Evolutionary conservation across 371 early-diverging fungal genomes (phyloP).

Genomic region (Mortierella polycephala): DNA sequence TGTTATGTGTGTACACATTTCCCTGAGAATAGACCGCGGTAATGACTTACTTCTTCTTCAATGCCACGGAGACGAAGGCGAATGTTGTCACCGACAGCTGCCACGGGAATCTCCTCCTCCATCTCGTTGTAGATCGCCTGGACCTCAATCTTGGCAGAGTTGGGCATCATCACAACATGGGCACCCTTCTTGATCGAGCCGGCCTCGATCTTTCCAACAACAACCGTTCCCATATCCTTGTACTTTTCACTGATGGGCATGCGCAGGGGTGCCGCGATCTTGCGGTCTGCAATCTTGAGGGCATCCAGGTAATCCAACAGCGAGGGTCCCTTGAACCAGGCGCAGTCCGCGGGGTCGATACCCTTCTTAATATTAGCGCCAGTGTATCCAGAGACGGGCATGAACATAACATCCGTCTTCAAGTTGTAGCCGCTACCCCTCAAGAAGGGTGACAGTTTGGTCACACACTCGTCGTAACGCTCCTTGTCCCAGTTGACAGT

Average conservation of each 20-base stretch:
- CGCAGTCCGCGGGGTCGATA: slow-evolving; percentile 66
- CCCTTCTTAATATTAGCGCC: slow-evolving; percentile 96
- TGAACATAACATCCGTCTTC: slow-evolving; percentile 86
- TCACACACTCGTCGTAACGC: slow-evolving; percentile 90
- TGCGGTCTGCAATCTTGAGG: slow-evolving; percentile 84
- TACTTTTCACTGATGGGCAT: slow-evolving; percentile 95
- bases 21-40: neutral
- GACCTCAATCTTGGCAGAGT: slow-evolving; percentile 84
- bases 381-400: slow-evolving; percentile 96
- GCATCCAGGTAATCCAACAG: slow-evolving; percentile 89
- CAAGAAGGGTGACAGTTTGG: slow-evolving; percentile 90
- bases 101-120: slow-evolving; percentile 84
- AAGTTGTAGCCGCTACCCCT: slow-evolving; percentile 92
- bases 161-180: slow-evolving; percentile 90
- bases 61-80: slow-evolving; percentile 89
- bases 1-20: neutral
- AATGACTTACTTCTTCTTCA: slow-evolving; percentile 84
- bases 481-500: slow-evolving; percentile 95
- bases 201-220: slow-evolving; percentile 96
- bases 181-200: slow-evolving; percentile 91
- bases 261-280: slow-evolving; percentile 87
- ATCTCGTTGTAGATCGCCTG: slow-evolving; percentile 83
- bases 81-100: slow-evolving; percentile 93
- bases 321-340: slow-evolving; percentile 94
- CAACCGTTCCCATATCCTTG: slow-evolving; percentile 97